These are phyloP conservation scores for Cytauxzoon felis DNA, from an alignment of 169 alveolate genomes.

Conservation along the genomic window DNA sequence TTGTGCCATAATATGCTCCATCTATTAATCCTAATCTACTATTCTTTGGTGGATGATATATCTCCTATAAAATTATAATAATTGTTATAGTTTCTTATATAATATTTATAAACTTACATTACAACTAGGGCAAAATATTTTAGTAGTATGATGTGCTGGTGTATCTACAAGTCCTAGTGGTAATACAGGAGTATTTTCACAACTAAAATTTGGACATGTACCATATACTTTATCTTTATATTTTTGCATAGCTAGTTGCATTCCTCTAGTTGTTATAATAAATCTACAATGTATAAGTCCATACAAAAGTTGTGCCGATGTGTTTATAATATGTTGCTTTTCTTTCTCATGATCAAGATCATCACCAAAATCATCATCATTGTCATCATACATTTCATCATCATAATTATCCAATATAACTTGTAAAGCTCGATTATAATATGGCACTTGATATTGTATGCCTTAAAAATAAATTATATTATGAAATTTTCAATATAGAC, in stretches of 20 bases:
- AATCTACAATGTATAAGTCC: slow-evolving; percentile 88
- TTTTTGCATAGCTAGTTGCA: slow-evolving; percentile 85
- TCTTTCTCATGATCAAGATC: slow-evolving; percentile 66
- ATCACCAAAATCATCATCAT: slow-evolving; percentile 66
- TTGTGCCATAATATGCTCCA: slow-evolving; percentile 91
- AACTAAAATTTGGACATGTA: slow-evolving; percentile 81
- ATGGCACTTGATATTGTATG: slow-evolving; percentile 75
- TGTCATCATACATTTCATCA: slow-evolving; percentile 77
- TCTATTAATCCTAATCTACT: slow-evolving; percentile 77
- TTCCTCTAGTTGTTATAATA: slow-evolving; percentile 84
- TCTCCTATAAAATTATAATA: slow-evolving; percentile 60
- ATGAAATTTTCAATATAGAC: slow-evolving; percentile 40
- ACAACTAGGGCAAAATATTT: slow-evolving; percentile 90
- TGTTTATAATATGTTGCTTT: slow-evolving; percentile 72
- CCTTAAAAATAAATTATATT: slow-evolving; percentile 21
- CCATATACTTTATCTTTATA: slow-evolving; percentile 83
- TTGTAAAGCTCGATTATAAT: slow-evolving; percentile 82
- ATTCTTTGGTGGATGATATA: slow-evolving; percentile 76
- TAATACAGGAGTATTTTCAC: slow-evolving; percentile 80
- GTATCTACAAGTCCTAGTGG: slow-evolving; percentile 89
- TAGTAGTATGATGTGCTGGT: slow-evolving; percentile 82
- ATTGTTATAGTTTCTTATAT: no score
- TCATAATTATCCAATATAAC: slow-evolving; percentile 83
- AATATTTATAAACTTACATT: slow-evolving; percentile 43
- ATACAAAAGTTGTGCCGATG: slow-evolving; percentile 84